Base-by-base conservation (phyloP, 2,329 filamentous ascomycete genomes). In the Stachybotrys elegans region DNA sequence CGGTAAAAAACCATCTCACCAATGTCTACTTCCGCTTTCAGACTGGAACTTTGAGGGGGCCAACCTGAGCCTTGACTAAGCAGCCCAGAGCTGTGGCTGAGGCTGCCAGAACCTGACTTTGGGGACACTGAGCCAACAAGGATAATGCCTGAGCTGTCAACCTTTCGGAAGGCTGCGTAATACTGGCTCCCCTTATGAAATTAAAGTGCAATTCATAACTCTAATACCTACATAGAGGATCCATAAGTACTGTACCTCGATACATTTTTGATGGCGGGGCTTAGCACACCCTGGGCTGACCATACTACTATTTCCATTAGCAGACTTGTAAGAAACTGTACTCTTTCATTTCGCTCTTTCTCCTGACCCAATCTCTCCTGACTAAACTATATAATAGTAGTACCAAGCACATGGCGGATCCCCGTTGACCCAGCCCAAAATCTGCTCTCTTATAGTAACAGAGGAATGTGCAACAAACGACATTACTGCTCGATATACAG, bases 1-100 rank as follows among this genome's bases (percentile, higher is more conserved):
- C 35, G 35, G 35, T 38, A 38, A 38, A 38, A 38, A 29, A 22
- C 35, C 19, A 38, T 38, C 35, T 38, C 35, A 38, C 35, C 19
- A 38, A 38, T 20, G 35, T 38, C 25, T 29, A 29, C 25, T 29
- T 29, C 25, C 25, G 25, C 25, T 29, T 29, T 29, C 25, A 29
- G 25, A 38, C 19, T n/a, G 12, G 35, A 38, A 38, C 14, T 38
- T 38, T 38, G 6, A 38, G 31, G 14, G 9, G 35, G 35, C 14
- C 19, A 38, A 22, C 14, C 35, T 38, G 19, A 38, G 35, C 35
- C 19, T 38, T 38, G 9, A 38, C 35, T 35, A 35, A 35, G 32
- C 17, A 35, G 32, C 32, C 32, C 17, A 35, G 35, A 38, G 13
- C 35, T 38, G 19, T 38, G 19, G 35, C 35, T 38, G 19, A 38